A percentile compares a stretch with the other conserved stretches of the same genome.
phyloP scores from a whole-genome alignment of 192 early-diverging fungal genomes.

The Funneliformis mosseae region DNA sequence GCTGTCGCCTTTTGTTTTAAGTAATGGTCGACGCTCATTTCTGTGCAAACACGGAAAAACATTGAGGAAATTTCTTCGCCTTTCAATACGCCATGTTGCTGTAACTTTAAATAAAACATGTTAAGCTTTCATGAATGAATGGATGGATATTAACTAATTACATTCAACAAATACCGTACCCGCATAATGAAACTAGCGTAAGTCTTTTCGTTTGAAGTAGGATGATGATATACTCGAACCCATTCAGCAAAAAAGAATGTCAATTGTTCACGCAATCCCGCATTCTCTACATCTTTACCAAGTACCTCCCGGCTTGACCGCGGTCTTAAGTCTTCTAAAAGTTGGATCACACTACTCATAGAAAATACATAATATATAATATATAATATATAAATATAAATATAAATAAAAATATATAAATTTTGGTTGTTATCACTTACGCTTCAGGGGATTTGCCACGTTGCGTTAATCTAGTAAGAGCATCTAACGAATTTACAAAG shows the following conservation, averaged over 20 bases:
- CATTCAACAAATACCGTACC: conserved; percentile 28
- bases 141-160: neutral
- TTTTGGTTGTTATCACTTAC: neutral
- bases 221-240: conserved; percentile 75
- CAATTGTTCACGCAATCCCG: conserved; percentile 60
- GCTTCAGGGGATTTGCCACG: conserved; percentile 61
- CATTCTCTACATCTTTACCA: conserved; percentile 55
- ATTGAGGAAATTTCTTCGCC: conserved; percentile 76
- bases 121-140: neutral
- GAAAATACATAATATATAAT: neutral
- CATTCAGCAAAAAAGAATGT: conserved; percentile 77
- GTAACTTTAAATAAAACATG: conserved; percentile 52
- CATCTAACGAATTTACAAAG: conserved; percentile 74
- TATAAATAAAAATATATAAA: conserved; percentile 32
- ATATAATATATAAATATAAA: neutral
- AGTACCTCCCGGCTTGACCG: conserved; percentile 41
- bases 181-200: conserved; percentile 64
- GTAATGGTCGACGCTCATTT: conserved; percentile 79
- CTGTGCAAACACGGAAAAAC: conserved; percentile 91
- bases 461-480: conserved; percentile 65
- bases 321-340: conserved; percentile 62
- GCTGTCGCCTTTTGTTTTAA: conserved; percentile 59
- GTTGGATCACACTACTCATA: conserved; percentile 46
- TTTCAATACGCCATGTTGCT: conserved; percentile 74
- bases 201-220: conserved; percentile 70